Conservation (phyloP, 2,329 filamentous ascomycete genomes). For the Arthroderma sp. region DNA sequence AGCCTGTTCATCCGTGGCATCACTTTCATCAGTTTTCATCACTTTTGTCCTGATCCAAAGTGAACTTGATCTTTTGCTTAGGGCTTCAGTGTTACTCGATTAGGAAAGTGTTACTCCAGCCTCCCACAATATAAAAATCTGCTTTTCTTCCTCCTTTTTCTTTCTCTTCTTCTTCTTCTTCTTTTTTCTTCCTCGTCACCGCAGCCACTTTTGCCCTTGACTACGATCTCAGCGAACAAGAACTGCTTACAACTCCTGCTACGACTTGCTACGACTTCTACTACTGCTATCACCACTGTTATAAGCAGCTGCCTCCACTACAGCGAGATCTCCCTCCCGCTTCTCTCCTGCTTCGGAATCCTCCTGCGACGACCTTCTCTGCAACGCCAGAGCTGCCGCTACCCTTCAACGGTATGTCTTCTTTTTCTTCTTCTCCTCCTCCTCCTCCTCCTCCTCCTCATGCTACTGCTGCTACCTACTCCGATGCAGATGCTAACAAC, state of each 20-base stretch:
- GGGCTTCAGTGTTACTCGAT: conserved; percentile 2
- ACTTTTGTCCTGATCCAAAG: neutral
- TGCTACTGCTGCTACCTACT: neutral
- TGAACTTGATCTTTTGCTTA: conserved; percentile 2
- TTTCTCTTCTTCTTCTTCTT: conserved; percentile 7
- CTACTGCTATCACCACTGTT: neutral
- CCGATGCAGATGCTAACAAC: neutral
- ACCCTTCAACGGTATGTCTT: neutral
- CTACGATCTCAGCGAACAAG: neutral
- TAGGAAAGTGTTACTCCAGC: neutral
- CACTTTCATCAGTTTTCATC: neutral
- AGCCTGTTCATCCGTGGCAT: neutral
- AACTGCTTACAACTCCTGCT: neutral
- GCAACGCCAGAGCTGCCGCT: neutral
- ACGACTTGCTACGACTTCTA: neutral
- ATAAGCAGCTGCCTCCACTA: too few species aligned
- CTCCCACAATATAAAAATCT: neutral
- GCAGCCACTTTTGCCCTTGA: conserved; percentile 6
- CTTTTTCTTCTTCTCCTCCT: neutral
- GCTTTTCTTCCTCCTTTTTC: conserved; percentile 7
- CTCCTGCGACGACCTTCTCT: neutral
- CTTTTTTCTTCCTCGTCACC: conserved; percentile 5
- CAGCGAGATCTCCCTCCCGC: neutral
- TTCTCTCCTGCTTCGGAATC: neutral
- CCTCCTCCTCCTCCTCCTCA: too few species aligned